These are phyloP conservation scores for Scenedesmus sp. DNA, from an alignment of 163 green algal species.

Conservation along the genomic window DNA sequence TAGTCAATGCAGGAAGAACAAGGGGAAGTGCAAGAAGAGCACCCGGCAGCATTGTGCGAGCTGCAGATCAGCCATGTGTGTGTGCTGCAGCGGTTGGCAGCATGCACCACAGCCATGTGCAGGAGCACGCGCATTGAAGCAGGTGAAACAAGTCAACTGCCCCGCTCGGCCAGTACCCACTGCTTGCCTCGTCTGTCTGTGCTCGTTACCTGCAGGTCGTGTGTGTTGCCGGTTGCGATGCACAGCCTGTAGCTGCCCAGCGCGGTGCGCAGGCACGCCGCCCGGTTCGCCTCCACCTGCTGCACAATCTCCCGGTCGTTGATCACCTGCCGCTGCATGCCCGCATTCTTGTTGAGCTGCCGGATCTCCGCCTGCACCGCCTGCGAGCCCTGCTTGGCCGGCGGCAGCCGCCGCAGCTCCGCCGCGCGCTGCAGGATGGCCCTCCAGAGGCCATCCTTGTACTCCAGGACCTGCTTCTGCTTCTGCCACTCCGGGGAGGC, in stretches of 20 bases:
- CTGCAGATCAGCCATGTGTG: no score
- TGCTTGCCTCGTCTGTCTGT: no score
- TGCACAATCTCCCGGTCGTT: conserved; percentile 22
- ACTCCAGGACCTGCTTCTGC: conserved; percentile 44
- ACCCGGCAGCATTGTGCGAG: no score
- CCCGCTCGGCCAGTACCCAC: no score
- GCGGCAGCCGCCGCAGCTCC: background rate
- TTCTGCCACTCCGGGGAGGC: conserved; percentile 49
- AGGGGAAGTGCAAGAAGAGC: no score
- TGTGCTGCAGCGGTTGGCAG: no score
- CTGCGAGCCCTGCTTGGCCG: background rate
- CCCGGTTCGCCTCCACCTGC: background rate
- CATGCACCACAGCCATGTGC: no score
- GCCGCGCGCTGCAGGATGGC: background rate
- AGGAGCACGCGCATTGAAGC: no score
- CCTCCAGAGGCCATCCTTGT: conserved; percentile 48
- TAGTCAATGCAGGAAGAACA: no score
- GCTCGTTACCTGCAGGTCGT: conserved; percentile 47
- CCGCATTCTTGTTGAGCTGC: background rate
- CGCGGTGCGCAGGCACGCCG: conserved; percentile 52
- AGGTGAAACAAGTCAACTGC: no score
- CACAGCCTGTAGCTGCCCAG: conserved; percentile 64
- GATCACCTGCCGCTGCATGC: background rate
- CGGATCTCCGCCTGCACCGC: background rate
- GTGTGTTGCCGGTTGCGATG: conserved; percentile 56